phyloP scores from a whole-genome alignment of 495 filamentous ascomycete genomes.

The Delitschia confertaspora region DNA sequence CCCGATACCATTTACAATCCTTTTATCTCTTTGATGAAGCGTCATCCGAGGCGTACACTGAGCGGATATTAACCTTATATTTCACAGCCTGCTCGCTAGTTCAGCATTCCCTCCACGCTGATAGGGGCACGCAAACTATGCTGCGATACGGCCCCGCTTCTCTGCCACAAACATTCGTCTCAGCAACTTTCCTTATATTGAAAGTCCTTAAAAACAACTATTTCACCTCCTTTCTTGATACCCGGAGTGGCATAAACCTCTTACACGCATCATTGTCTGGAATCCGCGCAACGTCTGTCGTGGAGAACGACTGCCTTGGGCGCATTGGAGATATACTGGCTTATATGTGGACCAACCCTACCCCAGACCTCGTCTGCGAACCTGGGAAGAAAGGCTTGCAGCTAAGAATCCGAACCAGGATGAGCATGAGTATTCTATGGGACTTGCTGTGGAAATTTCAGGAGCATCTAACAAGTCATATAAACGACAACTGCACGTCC shows the following conservation, averaged over 20 bases:
- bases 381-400: constrained; percentile 7
- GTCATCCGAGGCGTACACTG: constrained; percentile 2
- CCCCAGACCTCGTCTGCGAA: background rate
- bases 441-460: constrained; percentile 7
- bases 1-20: constrained; percentile 6
- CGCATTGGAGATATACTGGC: constrained; percentile 1
- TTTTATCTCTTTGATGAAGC: constrained; percentile 10
- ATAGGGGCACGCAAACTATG: background rate
- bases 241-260: background rate
- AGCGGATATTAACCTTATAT: constrained; percentile 4
- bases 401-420: constrained; percentile 2
- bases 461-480: too few relatives aligned
- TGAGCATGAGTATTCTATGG: constrained; percentile 8
- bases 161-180: background rate
- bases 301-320: constrained; percentile 1
- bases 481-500: too few relatives aligned
- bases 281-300: constrained; percentile 4
- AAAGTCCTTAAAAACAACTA: constrained; percentile 8
- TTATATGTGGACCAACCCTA: background rate
- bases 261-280: constrained; percentile 1
- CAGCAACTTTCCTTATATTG: constrained; percentile 7
- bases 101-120: constrained; percentile 2
- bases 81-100: constrained; percentile 1
- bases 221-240: constrained; percentile 7
- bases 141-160: background rate